Conservation (phyloP, 2,329 filamentous ascomycete species). For the Microcyclospora tardicrescens region DNA sequence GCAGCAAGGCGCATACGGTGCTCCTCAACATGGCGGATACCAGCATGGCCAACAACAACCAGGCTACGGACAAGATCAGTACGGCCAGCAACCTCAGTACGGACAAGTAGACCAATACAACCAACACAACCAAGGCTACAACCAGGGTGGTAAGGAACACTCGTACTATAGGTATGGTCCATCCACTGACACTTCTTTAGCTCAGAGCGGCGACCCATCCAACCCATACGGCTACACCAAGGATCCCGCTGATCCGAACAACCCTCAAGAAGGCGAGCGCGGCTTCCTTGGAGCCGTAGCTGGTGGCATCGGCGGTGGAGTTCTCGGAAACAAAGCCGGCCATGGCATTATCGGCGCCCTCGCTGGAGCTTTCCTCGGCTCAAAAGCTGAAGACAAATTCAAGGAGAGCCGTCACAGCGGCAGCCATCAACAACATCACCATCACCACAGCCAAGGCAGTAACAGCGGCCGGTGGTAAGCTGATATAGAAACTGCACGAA, state of each 20-base stretch:
- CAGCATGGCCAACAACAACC: slow-evolving; percentile 10
- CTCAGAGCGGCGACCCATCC: slow-evolving; percentile 17
- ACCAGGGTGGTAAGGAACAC: slow-evolving; percentile 11
- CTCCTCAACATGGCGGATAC: slow-evolving; percentile 7
- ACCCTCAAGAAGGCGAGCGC: slow-evolving; percentile 41
- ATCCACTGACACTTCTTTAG: too few relatives aligned
- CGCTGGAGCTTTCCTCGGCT: slow-evolving; percentile 44
- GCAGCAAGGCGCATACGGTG: slow-evolving; percentile 13
- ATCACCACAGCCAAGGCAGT: slow-evolving; percentile 4
- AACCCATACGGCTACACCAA: slow-evolving; percentile 25
- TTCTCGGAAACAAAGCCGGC: slow-evolving; percentile 44
- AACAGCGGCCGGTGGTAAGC: too few relatives aligned
- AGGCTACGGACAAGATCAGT: slow-evolving; percentile 16
- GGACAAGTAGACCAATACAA: slow-evolving; percentile 7
- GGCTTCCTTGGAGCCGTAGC: slow-evolving; percentile 44
- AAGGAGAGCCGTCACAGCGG: slow-evolving; percentile 31
- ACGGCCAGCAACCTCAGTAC: slow-evolving; percentile 15
- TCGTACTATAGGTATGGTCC: neutral
- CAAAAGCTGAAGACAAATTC: slow-evolving; percentile 41
- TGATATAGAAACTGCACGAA: too few relatives aligned
- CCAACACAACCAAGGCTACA: slow-evolving; percentile 14
- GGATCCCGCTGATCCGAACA: slow-evolving; percentile 27
- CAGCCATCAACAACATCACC: slow-evolving; percentile 4
- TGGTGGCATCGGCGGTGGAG: slow-evolving; percentile 44
- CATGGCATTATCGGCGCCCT: slow-evolving; percentile 43